phyloP scores from a whole-genome alignment of 208 protist genomes.

The Crithidia thermophila region DNA sequence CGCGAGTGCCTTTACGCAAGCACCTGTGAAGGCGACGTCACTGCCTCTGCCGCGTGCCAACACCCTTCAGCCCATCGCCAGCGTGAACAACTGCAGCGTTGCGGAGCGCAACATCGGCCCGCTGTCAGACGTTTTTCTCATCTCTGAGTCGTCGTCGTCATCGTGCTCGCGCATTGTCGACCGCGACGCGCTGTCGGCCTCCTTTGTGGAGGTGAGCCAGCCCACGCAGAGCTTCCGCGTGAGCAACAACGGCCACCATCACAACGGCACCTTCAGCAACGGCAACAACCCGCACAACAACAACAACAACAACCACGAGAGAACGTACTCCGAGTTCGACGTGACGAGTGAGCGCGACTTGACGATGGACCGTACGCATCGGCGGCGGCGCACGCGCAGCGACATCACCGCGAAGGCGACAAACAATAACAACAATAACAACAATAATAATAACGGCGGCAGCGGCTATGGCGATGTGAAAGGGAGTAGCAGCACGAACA shows the following conservation, averaged over 20 bases:
- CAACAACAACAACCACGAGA: conserved; percentile 30
- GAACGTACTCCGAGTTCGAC: conserved; percentile 50
- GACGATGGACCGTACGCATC: conserved; percentile 31
- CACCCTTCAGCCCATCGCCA: no score
- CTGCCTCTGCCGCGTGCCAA: no score
- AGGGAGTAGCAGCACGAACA: no score
- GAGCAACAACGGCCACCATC: no score
- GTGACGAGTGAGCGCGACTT: conserved; percentile 46
- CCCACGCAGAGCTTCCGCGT: conserved; percentile 50
- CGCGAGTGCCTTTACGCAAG: no score
- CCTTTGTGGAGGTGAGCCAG: conserved; percentile 68
- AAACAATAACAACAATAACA: no score
- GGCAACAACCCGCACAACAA: no score
- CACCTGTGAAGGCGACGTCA: no score
- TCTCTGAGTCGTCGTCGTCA: conserved; percentile 21
- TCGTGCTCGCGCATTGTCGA: conserved; percentile 15
- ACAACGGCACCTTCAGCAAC: no score
- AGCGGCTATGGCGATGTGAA: no score
- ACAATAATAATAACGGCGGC: no score
- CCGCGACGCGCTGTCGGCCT: conserved; percentile 33
- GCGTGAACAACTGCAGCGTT: no score
- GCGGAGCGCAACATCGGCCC: not conserved
- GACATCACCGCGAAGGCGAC: not conserved
- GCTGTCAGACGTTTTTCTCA: conserved; percentile 18
- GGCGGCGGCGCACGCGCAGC: conserved; percentile 1